These are phyloP conservation scores for Amanita fuliginea DNA, from an alignment of 768 basidiomycete species.

Conservation along the genomic window DNA sequence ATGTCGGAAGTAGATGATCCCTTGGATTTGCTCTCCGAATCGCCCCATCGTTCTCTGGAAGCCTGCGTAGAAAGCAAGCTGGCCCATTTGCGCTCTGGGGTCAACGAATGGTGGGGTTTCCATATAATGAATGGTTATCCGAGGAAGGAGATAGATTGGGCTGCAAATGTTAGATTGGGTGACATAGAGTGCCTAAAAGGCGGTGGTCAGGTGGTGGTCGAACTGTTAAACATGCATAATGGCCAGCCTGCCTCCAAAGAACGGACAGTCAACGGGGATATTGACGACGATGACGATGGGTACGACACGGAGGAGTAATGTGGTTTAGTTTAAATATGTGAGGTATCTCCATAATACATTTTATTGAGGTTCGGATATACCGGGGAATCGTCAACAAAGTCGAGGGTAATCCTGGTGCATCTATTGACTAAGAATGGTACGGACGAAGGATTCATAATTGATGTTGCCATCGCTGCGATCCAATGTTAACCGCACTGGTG, in stretches of 20 bases:
- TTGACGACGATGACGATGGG: slow-evolving; percentile 37
- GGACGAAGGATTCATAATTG: slow-evolving; percentile 95
- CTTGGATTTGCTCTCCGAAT: slow-evolving; percentile 24
- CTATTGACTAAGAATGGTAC: slow-evolving; percentile 84
- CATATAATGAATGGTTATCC: slow-evolving; percentile 61
- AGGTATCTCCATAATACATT: slow-evolving; percentile 3
- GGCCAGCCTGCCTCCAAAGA: slow-evolving; percentile 7
- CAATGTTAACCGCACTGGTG: background rate
- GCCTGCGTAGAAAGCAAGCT: slow-evolving; percentile 21
- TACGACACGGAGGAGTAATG: slow-evolving; percentile 41
- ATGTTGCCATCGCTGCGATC: slow-evolving; percentile 80
- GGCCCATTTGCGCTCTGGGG: background rate
- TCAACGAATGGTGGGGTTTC: slow-evolving; percentile 64
- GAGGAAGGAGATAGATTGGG: slow-evolving; percentile 48
- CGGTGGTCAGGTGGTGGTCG: slow-evolving; percentile 57
- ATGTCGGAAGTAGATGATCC: slow-evolving; percentile 30
- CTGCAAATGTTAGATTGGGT: slow-evolving; percentile 22
- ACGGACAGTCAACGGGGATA: slow-evolving; percentile 7
- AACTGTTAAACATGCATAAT: slow-evolving; percentile 22
- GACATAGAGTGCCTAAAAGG: slow-evolving; percentile 40
- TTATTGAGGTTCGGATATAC: background rate
- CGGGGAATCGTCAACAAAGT: background rate
- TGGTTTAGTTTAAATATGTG: background rate
- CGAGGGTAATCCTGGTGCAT: slow-evolving; percentile 2
- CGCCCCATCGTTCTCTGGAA: slow-evolving; percentile 24